Evolutionary conservation across 768 basidiomycete genomes (phyloP), one percentile per base, ranked within the genome.

Genomic region (Mycena capillaripes): DNA sequence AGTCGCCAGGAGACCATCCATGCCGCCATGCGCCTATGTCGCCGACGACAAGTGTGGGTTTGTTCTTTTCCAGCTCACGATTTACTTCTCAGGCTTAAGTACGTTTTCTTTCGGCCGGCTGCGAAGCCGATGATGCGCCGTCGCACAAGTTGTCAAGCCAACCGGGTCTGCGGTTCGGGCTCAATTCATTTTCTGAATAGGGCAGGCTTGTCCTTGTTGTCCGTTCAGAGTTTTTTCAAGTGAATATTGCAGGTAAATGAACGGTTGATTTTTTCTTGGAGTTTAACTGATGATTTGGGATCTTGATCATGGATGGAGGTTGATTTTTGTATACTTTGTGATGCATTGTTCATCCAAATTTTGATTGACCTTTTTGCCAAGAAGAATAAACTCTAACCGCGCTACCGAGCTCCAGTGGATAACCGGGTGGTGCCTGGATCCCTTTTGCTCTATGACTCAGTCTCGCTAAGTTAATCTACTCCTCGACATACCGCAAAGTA

Each of bases 91-190:
- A 16, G 34, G 14, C 19, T 44, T 17, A 44, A 44, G 42, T 17
- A 6, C 42, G 14, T 57, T 38, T 6, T 1, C 21, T 36, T 38
- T 57, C n/a, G 34, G 34, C 34, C 16, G 55, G 32, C 32, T 21
- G 19, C 12, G 17, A 59, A 2, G n/a, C 38, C 17, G 55, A 42
- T 59, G 44, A 48, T 23, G 44, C 38, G 36, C 23, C 57, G 42
- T 25, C 27, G 16, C 17, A 29, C 29, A 29, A 14, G 61, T 62
- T 12, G 14, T 16, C 16, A 36, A 8, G 61, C 32, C 12, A 16
- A 62, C 61, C 61, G 61, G 46, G 1, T 36, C 32, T 23, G 30
- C 61, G 61, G 61, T 50, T 62, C 46, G 34, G 44, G 4, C 21
- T n/a, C 61, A 25, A 62, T 50, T n/a, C 25, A 52, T 14, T 25